Base-by-base conservation (phyloP, 2,329 filamentous ascomycete species). In the Ceratocystis smalleyi region DNA sequence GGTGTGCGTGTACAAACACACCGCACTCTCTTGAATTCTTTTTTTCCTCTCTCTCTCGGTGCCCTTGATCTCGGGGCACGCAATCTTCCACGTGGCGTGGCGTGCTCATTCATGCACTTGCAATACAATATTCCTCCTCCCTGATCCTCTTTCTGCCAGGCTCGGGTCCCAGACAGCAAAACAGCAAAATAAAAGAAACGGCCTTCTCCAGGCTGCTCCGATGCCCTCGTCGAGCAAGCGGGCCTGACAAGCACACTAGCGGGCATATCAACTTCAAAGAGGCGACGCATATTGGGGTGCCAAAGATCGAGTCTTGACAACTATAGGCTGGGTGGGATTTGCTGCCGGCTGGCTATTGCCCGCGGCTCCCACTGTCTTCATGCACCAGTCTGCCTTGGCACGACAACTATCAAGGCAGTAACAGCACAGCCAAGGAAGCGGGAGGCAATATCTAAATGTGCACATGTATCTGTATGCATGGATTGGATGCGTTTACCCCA, bases 241-340 rank as follows among this genome's bases (percentile, higher is more conserved):
- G 51, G 43, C 55, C 51, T 64, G 62, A 60, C 62, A 64, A 64
- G 43, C 55, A 64, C 62, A 60, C 55, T 60, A 64, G 59, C 60
- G 30, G 59, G 62, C 43, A 64, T 49, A 57, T 32, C 54, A 57
- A 35, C 32, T 32, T 27, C n/a, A n/a, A 30, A 57, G 35, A 35
- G 15, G 5, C 8, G 27, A 8, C 5, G 54, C 17, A 22, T 35
- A n/a, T n/a, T n/a, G 32, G 35, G 54, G 3, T 8, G 15, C 1
- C 54, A 30, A 35, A 32, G 17, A 57, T 8, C 8, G 2, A 8
- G 17, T 19, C 5, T 4, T 3, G 35, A 4, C 35, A 40, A 40
- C 35, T 15, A 40, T 15, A 4, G 35, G 35, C 35, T 40, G 35
- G 35, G 35, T 15, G 35, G 35, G 35, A 40, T 40, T 40, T 40